phyloP scores from a whole-genome alignment of 2,329 filamentous ascomycete species.

The Curvularia sp. region DNA sequence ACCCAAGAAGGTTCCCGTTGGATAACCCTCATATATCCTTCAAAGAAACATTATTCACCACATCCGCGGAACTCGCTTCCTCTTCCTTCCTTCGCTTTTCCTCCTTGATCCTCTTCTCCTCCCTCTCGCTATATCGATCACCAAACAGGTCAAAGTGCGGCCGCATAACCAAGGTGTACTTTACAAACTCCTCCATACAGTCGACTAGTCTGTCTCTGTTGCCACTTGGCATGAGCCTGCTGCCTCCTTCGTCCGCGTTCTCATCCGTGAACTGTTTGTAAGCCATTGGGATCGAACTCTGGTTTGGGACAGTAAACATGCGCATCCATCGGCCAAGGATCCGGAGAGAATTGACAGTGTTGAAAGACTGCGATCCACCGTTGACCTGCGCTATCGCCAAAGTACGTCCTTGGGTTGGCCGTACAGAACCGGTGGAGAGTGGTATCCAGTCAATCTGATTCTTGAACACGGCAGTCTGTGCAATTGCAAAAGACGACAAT shows the following conservation, averaged over 20 bases:
- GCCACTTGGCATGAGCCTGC: constrained; percentile 60
- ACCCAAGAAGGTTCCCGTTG: not conserved
- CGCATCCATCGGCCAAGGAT: constrained; percentile 74
- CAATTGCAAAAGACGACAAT: constrained; percentile 4
- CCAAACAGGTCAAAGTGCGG: constrained; percentile 67
- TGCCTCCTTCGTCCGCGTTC: constrained; percentile 53
- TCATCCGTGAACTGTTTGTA: constrained; percentile 66
- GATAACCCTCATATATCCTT: not conserved
- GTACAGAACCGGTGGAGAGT: constrained; percentile 65
- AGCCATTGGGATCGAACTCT: constrained; percentile 68
- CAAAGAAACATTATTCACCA: not conserved
- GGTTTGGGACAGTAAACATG: constrained; percentile 72
- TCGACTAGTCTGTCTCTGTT: constrained; percentile 69
- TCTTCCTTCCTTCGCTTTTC: constrained; percentile 15
- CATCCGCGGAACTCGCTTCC: not conserved
- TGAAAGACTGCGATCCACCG: constrained; percentile 72
- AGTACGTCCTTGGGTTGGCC: constrained; percentile 71
- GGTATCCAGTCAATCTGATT: constrained; percentile 77
- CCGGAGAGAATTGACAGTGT: constrained; percentile 70
- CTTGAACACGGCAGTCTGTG: constrained; percentile 69
- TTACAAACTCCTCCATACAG: constrained; percentile 75
- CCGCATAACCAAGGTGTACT: constrained; percentile 71
- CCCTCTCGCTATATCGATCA: constrained; percentile 69
- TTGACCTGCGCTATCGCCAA: constrained; percentile 68
- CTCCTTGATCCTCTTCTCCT: constrained; percentile 49